Evolutionary conservation across 228 moss, liverwort and hornwort species (phyloP).

Genomic region (Sphagnum magellanicum): DNA sequence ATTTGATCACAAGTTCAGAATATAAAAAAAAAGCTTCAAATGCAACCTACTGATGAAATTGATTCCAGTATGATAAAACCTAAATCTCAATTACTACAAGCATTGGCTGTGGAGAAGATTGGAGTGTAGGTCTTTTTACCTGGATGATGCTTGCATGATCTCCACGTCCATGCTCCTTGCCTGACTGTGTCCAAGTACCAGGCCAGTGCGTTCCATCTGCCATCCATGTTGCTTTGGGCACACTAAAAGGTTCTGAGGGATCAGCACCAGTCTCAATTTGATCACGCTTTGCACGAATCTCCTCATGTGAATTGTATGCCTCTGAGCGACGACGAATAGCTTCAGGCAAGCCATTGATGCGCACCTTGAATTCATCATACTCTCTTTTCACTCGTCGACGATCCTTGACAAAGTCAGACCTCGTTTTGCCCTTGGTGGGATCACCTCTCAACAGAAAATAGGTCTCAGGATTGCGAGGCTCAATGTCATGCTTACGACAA

Average conservation of each 20-base stretch:
- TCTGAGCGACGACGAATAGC: slow-evolving; percentile 35
- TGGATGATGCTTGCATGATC: slow-evolving; percentile 8
- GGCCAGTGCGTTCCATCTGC: slow-evolving; percentile 10
- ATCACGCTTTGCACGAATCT: slow-evolving; percentile 2
- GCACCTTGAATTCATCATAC: slow-evolving; percentile 42
- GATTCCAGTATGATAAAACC: no score
- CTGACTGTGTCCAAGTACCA: slow-evolving; percentile 4
- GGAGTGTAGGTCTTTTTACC: not conserved
- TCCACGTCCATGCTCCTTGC: slow-evolving; percentile 10
- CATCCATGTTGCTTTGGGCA: slow-evolving; percentile 8
- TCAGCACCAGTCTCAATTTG: slow-evolving; percentile 7
- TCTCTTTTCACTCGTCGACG: slow-evolving; percentile 38
- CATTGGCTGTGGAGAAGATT: not conserved
- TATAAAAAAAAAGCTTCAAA: no score
- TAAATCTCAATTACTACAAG: no score
- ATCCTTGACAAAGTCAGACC: slow-evolving; percentile 35
- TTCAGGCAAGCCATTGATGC: slow-evolving; percentile 35
- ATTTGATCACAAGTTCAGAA: no score
- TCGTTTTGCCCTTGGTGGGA: slow-evolving; percentile 33
- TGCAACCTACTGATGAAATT: no score
- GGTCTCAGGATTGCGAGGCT: slow-evolving; percentile 30
- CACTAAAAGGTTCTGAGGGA: slow-evolving; percentile 1
- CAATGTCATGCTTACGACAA: slow-evolving; percentile 35
- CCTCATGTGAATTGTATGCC: slow-evolving; percentile 26
- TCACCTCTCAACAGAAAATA: slow-evolving; percentile 25